phyloP scores from a whole-genome alignment of 2,329 filamentous ascomycete genomes.

The Apiospora kogelbergensis region DNA sequence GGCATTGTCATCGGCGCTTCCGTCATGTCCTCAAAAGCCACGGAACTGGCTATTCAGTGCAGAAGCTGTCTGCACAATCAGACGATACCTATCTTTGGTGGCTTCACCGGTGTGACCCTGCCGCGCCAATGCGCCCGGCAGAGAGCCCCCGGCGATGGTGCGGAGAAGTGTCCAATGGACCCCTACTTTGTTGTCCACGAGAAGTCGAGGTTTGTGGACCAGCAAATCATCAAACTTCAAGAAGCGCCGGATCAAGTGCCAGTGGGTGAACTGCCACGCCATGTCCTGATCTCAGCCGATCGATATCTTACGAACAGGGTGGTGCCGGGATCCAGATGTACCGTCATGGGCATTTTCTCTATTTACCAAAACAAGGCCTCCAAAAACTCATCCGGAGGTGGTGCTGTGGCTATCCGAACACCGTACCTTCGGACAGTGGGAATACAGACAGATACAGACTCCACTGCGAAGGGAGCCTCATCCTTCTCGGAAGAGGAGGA shows the following conservation, averaged over 20 bases:
- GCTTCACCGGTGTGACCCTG: constrained; percentile 83
- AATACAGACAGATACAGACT: constrained; percentile 86
- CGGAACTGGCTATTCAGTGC: constrained; percentile 82
- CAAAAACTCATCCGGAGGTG: constrained; percentile 67
- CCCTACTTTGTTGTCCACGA: constrained; percentile 97
- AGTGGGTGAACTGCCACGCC: constrained; percentile 90
- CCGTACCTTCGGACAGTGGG: constrained; percentile 93
- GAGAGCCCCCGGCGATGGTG: constrained; percentile 63
- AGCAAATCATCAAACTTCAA: constrained; percentile 96
- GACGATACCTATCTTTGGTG: constrained; percentile 72
- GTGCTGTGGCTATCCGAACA: constrained; percentile 91
- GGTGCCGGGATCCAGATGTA: constrained; percentile 91
- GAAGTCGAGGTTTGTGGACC: constrained; percentile 91
- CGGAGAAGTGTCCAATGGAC: constrained; percentile 82
- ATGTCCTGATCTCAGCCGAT: constrained; percentile 95
- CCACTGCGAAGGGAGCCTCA: constrained; percentile 80
- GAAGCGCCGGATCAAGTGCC: constrained; percentile 97
- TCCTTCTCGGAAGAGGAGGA: constrained; percentile 94
- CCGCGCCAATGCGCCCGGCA: constrained; percentile 73
- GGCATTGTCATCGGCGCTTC: constrained; percentile 98
- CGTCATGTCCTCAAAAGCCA: constrained; percentile 94
- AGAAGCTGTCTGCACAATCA: constrained; percentile 77
- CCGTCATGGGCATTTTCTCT: constrained; percentile 95
- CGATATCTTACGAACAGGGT: constrained; percentile 94
- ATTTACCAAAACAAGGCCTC: constrained; percentile 93